These are phyloP conservation scores for Crithidia bombi DNA, from an alignment of 208 protist genomes.

Conservation along the genomic window DNA sequence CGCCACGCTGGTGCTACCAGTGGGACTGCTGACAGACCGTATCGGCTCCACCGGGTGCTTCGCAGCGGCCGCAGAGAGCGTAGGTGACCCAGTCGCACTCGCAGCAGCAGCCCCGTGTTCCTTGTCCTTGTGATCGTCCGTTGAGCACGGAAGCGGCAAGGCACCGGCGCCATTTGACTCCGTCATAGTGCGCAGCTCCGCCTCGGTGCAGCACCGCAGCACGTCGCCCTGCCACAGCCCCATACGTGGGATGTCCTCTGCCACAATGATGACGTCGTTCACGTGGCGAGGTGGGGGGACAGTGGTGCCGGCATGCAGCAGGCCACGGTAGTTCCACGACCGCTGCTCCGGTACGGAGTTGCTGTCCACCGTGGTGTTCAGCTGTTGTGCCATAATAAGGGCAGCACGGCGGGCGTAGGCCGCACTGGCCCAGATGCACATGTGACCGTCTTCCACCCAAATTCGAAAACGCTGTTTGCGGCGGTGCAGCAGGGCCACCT, in stretches of 20 bases:
- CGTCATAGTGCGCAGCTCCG: constrained; percentile 36
- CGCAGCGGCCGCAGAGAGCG: not conserved
- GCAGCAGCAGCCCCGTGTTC: not conserved
- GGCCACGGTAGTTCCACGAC: constrained; percentile 61
- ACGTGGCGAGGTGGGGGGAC: constrained; percentile 46
- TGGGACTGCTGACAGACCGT: not conserved
- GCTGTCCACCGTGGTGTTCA: constrained; percentile 67
- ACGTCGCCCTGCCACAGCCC: constrained; percentile 78
- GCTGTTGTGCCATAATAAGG: constrained; percentile 72
- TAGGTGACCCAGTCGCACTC: not conserved
- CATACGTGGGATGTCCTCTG: constrained; percentile 53
- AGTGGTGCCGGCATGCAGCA: constrained; percentile 47
- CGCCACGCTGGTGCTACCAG: constrained; percentile 5
- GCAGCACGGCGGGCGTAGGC: constrained; percentile 75
- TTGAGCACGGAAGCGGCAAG: constrained; percentile 33
- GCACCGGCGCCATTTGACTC: constrained; percentile 9
- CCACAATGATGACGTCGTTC: constrained; percentile 72
- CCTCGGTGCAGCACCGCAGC: constrained; percentile 67
- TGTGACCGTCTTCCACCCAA: constrained; percentile 74
- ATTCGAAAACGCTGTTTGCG: constrained; percentile 74
- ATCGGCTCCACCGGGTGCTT: not conserved
- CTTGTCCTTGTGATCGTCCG: constrained; percentile 5
- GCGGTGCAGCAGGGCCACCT: constrained; percentile 35
- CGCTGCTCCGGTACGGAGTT: constrained; percentile 59
- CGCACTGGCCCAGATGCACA: constrained; percentile 75